phyloP scores from a whole-genome alignment of 192 early-diverging fungal species.

The Funneliformis geosporum region DNA sequence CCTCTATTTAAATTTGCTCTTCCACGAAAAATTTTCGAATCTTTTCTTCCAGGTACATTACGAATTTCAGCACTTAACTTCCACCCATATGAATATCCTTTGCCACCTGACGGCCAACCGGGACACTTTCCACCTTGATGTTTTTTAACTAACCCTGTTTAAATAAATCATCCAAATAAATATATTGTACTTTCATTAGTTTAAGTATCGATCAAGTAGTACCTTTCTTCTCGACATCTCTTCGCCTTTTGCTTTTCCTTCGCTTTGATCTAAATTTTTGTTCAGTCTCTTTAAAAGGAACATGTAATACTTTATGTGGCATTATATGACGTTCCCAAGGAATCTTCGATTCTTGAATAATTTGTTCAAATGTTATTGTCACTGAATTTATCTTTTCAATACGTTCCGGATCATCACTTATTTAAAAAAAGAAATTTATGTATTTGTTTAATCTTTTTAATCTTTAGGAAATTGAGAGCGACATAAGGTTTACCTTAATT shows the following conservation, averaged over 20 bases:
- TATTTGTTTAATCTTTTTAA: not conserved
- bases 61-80: not conserved
- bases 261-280: not conserved
- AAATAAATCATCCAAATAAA: not conserved
- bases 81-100: slow-evolving; percentile 10
- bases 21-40: not conserved
- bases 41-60: not conserved
- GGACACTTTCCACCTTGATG: not conserved
- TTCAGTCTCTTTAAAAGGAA: not conserved
- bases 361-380: not conserved
- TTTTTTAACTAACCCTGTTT: not conserved
- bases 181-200: not conserved
- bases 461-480: not conserved
- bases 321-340: slow-evolving; percentile 27
- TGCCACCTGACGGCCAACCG: slow-evolving; percentile 5
- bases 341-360: slow-evolving; percentile 23
- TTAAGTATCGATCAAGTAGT: not conserved
- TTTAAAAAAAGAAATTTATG: not conserved
- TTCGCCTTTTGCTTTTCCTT: slow-evolving; percentile 24
- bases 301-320: slow-evolving; percentile 25
- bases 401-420: not conserved
- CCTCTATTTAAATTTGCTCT: not conserved
- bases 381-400: not conserved
- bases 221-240: slow-evolving; percentile 17
- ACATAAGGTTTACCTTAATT: not conserved